These are phyloP conservation scores for Ramaria sp. DNA, from an alignment of 768 basidiomycete genomes.

Conservation along the genomic window DNA sequence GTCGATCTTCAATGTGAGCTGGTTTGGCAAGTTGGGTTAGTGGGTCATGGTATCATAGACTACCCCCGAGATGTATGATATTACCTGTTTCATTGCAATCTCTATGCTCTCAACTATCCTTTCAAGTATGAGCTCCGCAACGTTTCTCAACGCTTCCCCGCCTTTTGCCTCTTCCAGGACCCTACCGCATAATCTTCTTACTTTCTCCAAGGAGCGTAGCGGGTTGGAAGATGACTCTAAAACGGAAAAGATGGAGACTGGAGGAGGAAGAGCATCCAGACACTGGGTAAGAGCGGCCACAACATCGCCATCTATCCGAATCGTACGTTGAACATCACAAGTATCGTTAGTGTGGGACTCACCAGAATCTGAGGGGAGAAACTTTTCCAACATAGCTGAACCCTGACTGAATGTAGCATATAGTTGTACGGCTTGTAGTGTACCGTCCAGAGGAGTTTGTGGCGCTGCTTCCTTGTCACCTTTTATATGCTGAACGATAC, in stretches of 20 bases:
- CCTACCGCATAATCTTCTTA: conserved; percentile 1
- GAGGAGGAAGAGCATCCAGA: background rate
- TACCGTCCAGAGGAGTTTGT: background rate
- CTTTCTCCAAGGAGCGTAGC: background rate
- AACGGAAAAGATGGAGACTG: background rate
- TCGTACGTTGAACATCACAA: background rate
- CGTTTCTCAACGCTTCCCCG: background rate
- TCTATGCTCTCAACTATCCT: background rate
- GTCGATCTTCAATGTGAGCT: background rate
- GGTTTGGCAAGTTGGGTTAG: background rate
- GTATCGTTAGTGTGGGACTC: background rate
- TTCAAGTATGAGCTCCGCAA: background rate
- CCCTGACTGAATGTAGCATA: conserved; percentile 10
- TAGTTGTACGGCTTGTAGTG: conserved; percentile 4
- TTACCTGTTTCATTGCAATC: background rate
- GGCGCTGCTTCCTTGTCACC: background rate
- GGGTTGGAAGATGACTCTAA: background rate
- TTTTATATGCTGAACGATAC: background rate
- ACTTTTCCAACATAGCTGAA: conserved; percentile 6
- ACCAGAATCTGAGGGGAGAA: background rate
- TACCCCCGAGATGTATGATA: too few relatives aligned
- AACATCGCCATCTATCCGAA: background rate
- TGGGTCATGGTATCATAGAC: background rate
- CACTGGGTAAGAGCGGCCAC: background rate
- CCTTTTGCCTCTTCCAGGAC: background rate